Base-by-base conservation (phyloP, 2,329 filamentous ascomycete genomes). In the Pseudogymnoascus sp. region DNA sequence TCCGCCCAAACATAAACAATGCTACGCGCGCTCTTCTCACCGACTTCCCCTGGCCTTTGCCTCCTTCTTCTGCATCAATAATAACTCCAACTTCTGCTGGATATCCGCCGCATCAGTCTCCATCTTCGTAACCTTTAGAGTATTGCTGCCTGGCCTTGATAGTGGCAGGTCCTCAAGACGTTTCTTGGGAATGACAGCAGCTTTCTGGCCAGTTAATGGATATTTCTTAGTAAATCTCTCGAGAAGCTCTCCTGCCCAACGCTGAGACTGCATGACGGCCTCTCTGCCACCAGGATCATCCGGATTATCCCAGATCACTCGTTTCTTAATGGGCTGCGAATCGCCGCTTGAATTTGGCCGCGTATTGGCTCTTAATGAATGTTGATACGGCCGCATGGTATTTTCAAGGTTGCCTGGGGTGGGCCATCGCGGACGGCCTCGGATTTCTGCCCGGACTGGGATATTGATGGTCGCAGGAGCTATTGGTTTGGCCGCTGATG, bases 141-240 rank as follows among this genome's bases (percentile, higher is more conserved):
- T 43, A 35, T 11, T 36, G 28, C 8, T 39, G 28, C 16, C 28
- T 39, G 18, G 14, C n/a, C 20, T 33, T n/a, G 22, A 7, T 25
- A 30, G n/a, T 58, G 57, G 35, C 33, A 58, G 37, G 14, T 60
- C 58, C n/a, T 33, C 38, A 6, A 43, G 28, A n/a, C 38, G 20
- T 59, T 63, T 62, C 47, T 60, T 43, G 47, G 62, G 20, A 36
- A 43, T 22, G 58, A 18, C 43, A 5, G 61, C 58, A n/a, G 63
- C 63, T 9, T 47, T 28, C 25, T 62, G 66, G 54, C 71, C 71
- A 28, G 71, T 73, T 59, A 68, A 60, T 35, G 71, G 71, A 63
- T 71, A 72, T 33, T 69, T 71, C 28, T 63, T 64, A 3, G 57
- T 63, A 18, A 63, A 63, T 7, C 37, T 28, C 14, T 41, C 60